Conservation (phyloP, 495 filamentous ascomycete genomes). For the Neurospora discreta region DNA sequence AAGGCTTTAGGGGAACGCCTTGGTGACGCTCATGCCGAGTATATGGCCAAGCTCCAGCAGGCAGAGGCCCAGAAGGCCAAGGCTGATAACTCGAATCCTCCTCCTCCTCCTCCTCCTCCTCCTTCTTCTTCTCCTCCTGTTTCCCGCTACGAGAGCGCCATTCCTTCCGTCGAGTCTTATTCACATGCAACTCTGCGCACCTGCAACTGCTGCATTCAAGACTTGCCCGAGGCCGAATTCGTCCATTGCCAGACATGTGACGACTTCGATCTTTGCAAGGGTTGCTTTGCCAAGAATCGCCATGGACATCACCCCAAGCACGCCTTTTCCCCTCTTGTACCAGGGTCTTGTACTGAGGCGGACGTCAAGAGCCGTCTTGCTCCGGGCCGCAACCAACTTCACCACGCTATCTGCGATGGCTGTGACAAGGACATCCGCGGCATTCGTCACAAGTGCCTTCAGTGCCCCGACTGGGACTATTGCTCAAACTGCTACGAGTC, state of each 20-base stretch:
- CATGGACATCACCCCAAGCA: slow-evolving; percentile 95
- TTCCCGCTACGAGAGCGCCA: slow-evolving; percentile 7
- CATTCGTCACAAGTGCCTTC: slow-evolving; percentile 92
- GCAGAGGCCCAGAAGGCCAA: neutral
- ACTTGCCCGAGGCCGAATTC: slow-evolving; percentile 64
- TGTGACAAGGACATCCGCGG: slow-evolving; percentile 85
- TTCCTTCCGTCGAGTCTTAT: slow-evolving; percentile 14
- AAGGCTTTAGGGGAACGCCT: slow-evolving; percentile 10
- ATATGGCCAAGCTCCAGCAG: neutral
- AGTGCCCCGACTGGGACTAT: slow-evolving; percentile 97
- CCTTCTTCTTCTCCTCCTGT: neutral
- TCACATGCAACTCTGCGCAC: slow-evolving; percentile 47
- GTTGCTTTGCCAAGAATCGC: slow-evolving; percentile 60
- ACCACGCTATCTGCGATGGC: slow-evolving; percentile 88
- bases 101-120: neutral
- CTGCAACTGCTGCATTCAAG: slow-evolving; percentile 84
- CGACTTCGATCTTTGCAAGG: slow-evolving; percentile 84
- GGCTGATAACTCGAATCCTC: slow-evolving; percentile 3
- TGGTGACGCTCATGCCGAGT: neutral
- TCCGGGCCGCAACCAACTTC: slow-evolving; percentile 70
- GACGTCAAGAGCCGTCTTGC: slow-evolving; percentile 51
- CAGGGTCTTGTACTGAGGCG: slow-evolving; percentile 42
- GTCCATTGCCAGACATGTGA: slow-evolving; percentile 77
- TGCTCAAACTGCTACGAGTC: slow-evolving; percentile 66
- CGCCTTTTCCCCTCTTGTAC: slow-evolving; percentile 55